Percentiles rank a stretch among this genome's conserved stretches.
Conservation (phyloP, 1,284 basidiomycete genomes). For the Porodaedalea pini region DNA sequence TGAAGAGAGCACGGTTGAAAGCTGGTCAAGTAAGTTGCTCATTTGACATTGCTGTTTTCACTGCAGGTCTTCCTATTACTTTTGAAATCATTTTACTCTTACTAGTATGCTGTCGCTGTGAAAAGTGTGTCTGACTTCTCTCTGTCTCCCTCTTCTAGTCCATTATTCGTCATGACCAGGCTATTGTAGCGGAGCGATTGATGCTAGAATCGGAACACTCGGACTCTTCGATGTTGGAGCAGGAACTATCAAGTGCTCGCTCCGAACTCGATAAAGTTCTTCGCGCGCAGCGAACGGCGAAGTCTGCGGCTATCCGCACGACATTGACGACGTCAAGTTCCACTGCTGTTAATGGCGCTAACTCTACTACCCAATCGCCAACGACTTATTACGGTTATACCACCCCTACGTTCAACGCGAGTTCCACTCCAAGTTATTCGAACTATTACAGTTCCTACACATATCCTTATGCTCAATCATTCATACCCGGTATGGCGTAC, state of each 20-base stretch:
- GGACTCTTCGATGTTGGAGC: conserved; percentile 51
- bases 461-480: conserved; percentile 36
- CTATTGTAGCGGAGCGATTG: conserved; percentile 57
- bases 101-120: too few relatives aligned
- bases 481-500: conserved; percentile 22
- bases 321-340: conserved; percentile 5
- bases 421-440: conserved; percentile 29
- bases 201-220: conserved; percentile 61
- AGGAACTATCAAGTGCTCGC: conserved; percentile 57
- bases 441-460: conserved; percentile 38
- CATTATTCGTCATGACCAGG: conserved; percentile 54
- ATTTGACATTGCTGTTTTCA: neutral
- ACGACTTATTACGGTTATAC: conserved; percentile 13
- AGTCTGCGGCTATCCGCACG: conserved; percentile 20
- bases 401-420: conserved; percentile 24
- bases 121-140: conserved; percentile 6
- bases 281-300: conserved; percentile 51
- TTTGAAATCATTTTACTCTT: too few relatives aligned
- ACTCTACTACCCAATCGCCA: conserved; percentile 21
- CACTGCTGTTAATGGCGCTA: conserved; percentile 13
- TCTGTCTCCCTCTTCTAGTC: conserved; percentile 39
- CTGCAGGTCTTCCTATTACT: too few relatives aligned
- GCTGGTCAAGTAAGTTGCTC: conserved; percentile 49
- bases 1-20: conserved; percentile 48
- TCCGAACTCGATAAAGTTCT: conserved; percentile 64